Percentiles rank a stretch among this genome's conserved stretches.
Conservation (phyloP, 2,329 filamentous ascomycete genomes). For the Fusarium mangiferae region DNA sequence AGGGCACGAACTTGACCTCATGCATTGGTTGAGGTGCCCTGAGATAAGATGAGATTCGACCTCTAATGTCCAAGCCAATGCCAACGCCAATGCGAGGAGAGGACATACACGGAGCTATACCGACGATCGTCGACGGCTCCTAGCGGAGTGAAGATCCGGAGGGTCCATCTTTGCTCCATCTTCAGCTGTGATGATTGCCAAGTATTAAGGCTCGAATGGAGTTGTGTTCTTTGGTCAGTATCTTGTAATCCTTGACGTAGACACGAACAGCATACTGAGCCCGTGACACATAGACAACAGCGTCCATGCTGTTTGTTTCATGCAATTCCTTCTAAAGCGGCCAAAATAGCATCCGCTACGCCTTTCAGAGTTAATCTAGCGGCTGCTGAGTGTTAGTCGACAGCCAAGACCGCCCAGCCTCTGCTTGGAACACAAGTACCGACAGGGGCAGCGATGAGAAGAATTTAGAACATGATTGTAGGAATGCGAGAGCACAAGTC, state of each 20-base stretch:
- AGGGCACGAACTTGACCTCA: conserved; percentile 29
- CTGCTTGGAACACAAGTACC: conserved; percentile 16
- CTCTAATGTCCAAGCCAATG: background rate
- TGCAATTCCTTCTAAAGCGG: conserved; percentile 7
- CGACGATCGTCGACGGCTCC: conserved; percentile 38
- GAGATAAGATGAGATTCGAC: conserved; percentile 20
- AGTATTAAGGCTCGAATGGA: background rate
- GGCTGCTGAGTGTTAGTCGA: conserved; percentile 23
- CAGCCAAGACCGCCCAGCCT: conserved; percentile 16
- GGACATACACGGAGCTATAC: conserved; percentile 20
- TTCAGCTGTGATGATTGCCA: conserved; percentile 1
- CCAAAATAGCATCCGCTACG: conserved; percentile 35
- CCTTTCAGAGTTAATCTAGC: conserved; percentile 24
- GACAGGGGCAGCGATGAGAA: conserved; percentile 10
- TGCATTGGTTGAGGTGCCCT: conserved; percentile 28
- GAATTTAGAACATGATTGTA: conserved; percentile 1
- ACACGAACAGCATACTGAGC: conserved; percentile 24
- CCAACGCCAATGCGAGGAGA: conserved; percentile 10
- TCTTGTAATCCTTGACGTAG: background rate
- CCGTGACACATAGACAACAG: conserved; percentile 23
- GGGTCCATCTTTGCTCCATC: conserved; percentile 5
- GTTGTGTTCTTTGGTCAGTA: background rate
- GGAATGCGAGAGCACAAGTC: background rate
- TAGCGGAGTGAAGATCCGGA: conserved; percentile 38
- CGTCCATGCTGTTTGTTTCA: conserved; percentile 23